Evolutionary conservation across 768 basidiomycete species (phyloP).

Genomic region (Nevesoporus exiguus): DNA sequence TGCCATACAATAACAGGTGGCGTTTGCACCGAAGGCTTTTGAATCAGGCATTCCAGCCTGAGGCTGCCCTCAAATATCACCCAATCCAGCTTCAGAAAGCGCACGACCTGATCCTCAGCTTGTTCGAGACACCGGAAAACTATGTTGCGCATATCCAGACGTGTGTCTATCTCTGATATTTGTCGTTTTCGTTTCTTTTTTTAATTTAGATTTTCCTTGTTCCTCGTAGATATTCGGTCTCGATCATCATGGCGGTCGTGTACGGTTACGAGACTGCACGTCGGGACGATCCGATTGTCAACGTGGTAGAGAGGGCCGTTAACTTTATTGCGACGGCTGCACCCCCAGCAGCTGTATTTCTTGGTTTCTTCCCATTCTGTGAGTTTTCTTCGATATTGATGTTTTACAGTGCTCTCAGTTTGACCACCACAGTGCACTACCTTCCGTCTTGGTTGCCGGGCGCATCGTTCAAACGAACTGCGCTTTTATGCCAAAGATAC

Average conservation of each 20-base stretch:
- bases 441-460: constrained; percentile 44
- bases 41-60: constrained; percentile 25
- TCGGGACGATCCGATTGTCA: constrained; percentile 26
- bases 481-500: constrained; percentile 19
- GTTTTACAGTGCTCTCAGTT: not conserved
- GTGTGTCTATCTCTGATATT: constrained; percentile 9
- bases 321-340: constrained; percentile 18
- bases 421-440: constrained; percentile 26
- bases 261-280: constrained; percentile 29
- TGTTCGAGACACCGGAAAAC: constrained; percentile 20
- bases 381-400: constrained; percentile 2
- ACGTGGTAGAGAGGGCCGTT: constrained; percentile 25
- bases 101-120: constrained; percentile 23
- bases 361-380: constrained; percentile 39
- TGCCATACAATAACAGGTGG: constrained; percentile 28
- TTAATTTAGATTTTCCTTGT: no score
- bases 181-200: no score
- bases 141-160: constrained; percentile 25
- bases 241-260: constrained; percentile 31
- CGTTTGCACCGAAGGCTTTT: constrained; percentile 29
- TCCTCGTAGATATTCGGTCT: constrained; percentile 19
- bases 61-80: constrained; percentile 19
- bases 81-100: constrained; percentile 25
- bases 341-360: constrained; percentile 29
- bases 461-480: constrained; percentile 33